Evolutionary conservation across 2,329 filamentous ascomycete species (phyloP).

Genomic region (Achaetomium macrosporum): DNA sequence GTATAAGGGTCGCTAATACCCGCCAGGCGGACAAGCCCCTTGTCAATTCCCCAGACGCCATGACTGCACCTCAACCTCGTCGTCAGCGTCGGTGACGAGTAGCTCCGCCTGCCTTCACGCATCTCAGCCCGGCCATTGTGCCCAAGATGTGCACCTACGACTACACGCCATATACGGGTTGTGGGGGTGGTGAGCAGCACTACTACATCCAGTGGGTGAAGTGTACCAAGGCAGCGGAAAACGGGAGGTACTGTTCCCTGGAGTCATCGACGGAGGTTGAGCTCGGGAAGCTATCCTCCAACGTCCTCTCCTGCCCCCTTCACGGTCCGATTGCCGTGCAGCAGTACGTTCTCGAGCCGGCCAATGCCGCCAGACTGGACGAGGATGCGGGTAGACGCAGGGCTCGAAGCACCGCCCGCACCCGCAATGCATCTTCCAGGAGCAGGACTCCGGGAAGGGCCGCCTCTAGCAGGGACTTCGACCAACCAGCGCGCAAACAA

Average conservation of each 20-base stretch:
- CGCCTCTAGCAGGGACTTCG: background rate
- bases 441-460: background rate
- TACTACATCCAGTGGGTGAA: constrained; percentile 26
- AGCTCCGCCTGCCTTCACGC: background rate
- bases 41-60: background rate
- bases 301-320: constrained; percentile 23
- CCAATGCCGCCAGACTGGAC: background rate
- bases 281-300: constrained; percentile 22
- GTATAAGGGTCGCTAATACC: constrained; percentile 13
- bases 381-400: background rate
- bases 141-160: constrained; percentile 24
- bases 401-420: background rate
- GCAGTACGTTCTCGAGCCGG: constrained; percentile 18
- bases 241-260: constrained; percentile 20
- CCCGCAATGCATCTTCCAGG: background rate
- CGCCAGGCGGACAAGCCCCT: constrained; percentile 3
- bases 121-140: background rate
- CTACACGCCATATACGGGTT: constrained; percentile 25
- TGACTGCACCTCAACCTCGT: background rate
- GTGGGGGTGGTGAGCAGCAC: constrained; percentile 20
- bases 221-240: constrained; percentile 20
- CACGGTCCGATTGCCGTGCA: constrained; percentile 23
- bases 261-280: constrained; percentile 19
- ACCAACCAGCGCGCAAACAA: background rate
- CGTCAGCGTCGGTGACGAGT: background rate